Evolutionary conservation across 1,139 yeast genomes (phyloP), one percentile per base, ranked within the genome.

Genomic region (Saccharomyces hybrid): DNA sequence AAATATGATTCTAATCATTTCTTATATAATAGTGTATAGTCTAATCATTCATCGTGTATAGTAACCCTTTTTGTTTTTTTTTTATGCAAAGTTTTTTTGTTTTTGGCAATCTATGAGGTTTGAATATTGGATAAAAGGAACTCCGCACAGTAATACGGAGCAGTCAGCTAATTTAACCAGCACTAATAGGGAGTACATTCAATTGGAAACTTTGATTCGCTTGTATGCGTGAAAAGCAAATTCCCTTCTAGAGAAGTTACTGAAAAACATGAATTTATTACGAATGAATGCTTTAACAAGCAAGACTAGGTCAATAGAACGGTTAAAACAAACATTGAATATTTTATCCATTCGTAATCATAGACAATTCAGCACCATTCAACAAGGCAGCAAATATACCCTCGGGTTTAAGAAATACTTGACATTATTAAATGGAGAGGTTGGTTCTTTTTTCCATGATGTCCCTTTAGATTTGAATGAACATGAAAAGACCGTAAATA

Each of bases 391-490:
- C 23, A 77, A 76, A 55, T 74, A 77, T 68, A 72, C 81, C 2
- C 59, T 71, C 30, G 73, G 70, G 52, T 80, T 71, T 71, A 78
- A 75, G 61, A 75, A 73, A 30, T 81, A 74, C 52, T 60, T 75
- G 25, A 59, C 65, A 52, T 60, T 75, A 2, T 66, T 73, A 1
- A 68, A 77, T 57, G 83, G 83, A 26, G 72, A 76, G 62, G 67
- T 79, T n/a, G 83, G 86, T 7, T 86, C 95, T 2, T 84, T 81
- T 59, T 90, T 91, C 79, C 99, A 93, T 71, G 99, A 93, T 70
- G 78, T 91, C 50, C 97, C 97, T 47, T 74, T 91, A 61, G 78
- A 79, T 56, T 82, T 93, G 57, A 78, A 86, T 70, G 76, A 76
- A 61, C 80, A 77, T 58, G 76, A 76, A 62, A 81, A 82, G 52